These are phyloP conservation scores for Tricholoma terreum DNA, from an alignment of 768 basidiomycete species.

Conservation along the genomic window DNA sequence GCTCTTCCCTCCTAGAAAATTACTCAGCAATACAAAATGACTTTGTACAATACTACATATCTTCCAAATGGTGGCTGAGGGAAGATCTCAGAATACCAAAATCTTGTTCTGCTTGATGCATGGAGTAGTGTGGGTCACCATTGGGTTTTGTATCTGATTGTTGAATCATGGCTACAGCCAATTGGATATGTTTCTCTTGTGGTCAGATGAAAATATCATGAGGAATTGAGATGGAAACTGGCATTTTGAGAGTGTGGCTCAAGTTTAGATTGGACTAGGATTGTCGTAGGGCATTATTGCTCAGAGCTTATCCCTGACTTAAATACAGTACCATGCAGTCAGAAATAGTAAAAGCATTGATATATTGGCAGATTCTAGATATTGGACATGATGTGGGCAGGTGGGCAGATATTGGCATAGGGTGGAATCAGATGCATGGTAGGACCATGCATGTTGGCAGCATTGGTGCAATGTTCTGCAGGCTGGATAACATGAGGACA, in stretches of 20 bases:
- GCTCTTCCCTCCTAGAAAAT: neutral
- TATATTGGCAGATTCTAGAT: neutral
- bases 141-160: neutral
- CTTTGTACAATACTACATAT: neutral
- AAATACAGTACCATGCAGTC: neutral
- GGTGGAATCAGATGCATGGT: neutral
- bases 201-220: neutral
- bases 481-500: too few relatives aligned
- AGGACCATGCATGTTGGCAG: neutral
- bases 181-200: neutral
- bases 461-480: too few relatives aligned
- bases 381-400: neutral
- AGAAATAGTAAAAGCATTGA: neutral
- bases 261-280: neutral
- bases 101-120: neutral
- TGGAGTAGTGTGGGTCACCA: too few relatives aligned
- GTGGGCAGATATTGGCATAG: neutral
- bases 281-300: neutral
- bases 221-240: neutral
- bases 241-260: neutral
- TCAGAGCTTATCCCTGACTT: neutral
- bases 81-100: neutral
- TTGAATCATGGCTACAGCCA: neutral
- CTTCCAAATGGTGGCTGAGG: too few relatives aligned
- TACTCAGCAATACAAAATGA: neutral